Evolutionary conservation across 1,284 basidiomycete genomes (phyloP).

Genomic region (Rhodotorula glutinis): DNA sequence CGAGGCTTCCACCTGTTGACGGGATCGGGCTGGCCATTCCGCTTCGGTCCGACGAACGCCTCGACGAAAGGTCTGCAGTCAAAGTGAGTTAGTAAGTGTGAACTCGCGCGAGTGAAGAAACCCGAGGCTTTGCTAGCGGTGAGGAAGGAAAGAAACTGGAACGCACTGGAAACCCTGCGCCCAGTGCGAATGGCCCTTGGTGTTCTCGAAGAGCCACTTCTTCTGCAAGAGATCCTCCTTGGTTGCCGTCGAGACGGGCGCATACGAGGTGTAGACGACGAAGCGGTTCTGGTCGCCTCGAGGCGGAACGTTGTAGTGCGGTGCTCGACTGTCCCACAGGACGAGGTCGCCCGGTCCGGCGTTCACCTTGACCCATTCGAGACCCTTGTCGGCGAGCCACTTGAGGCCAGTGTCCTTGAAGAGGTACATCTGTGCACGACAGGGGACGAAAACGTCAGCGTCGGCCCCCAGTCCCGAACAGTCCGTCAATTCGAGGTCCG

Average conservation of each 20-base stretch:
- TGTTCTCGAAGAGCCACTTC: conserved; percentile 22
- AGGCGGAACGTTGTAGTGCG: conserved; percentile 23
- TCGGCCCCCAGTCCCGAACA: no score
- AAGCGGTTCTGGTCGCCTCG: conserved; percentile 17
- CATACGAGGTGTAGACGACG: conserved; percentile 19
- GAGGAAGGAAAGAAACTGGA: no score
- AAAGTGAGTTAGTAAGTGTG: no score
- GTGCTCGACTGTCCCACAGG: conserved; percentile 20
- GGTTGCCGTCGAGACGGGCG: conserved; percentile 21
- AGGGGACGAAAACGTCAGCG: no score
- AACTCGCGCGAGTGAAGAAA: no score
- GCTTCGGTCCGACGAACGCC: conserved; percentile 12
- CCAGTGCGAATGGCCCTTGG: conserved; percentile 28
- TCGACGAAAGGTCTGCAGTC: background rate
- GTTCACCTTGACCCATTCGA: conserved; percentile 25
- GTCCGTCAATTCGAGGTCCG: no score
- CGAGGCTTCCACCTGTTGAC: conserved; percentile 23
- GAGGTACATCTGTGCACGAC: conserved; percentile 11
- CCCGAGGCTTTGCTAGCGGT: no score
- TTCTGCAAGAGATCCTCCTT: conserved; percentile 23
- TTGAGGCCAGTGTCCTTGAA: conserved; percentile 19
- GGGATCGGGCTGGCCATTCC: conserved; percentile 23
- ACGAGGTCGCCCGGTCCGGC: conserved; percentile 19
- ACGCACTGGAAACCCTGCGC: conserved; percentile 17
- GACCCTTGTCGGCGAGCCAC: conserved; percentile 14